Percentiles rank a stretch among this genome's conserved stretches.
Evolutionary conservation across 768 basidiomycete genomes (phyloP).

Genomic region (Clavulina sp.): DNA sequence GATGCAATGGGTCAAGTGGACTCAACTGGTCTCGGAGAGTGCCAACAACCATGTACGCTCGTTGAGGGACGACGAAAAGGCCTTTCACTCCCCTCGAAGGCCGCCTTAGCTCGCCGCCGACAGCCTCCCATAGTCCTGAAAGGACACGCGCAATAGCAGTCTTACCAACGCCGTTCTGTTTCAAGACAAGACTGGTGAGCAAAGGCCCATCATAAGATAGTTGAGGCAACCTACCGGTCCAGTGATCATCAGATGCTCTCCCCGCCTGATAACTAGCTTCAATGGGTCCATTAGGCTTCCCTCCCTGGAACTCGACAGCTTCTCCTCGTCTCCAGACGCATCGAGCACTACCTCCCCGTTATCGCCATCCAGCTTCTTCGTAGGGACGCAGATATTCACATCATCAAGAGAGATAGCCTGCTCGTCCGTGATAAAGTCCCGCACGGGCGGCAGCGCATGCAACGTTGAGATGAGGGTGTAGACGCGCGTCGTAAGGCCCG

Average conservation of each 20-base stretch:
- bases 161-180: conserved; percentile 71
- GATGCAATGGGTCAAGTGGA: neutral
- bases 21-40: conserved; percentile 68
- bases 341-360: conserved; percentile 5
- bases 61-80: conserved; percentile 78
- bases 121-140: conserved; percentile 73
- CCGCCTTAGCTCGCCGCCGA: conserved; percentile 20
- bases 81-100: conserved; percentile 30
- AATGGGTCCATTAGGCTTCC: conserved; percentile 49
- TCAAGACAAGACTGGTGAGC: neutral
- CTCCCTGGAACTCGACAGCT: conserved; percentile 11
- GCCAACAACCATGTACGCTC: conserved; percentile 82
- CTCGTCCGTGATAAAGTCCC: conserved; percentile 16
- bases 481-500: conserved; percentile 78
- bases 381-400: conserved; percentile 56
- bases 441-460: conserved; percentile 47
- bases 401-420: conserved; percentile 40
- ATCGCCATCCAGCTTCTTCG: conserved; percentile 8
- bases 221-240: conserved; percentile 32
- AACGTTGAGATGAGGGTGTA: conserved; percentile 77
- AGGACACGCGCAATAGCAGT: conserved; percentile 76
- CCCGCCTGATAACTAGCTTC: conserved; percentile 38
- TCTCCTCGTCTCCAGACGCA: neutral
- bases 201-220: conserved; percentile 1
- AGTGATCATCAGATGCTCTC: conserved; percentile 86